A percentile compares a stretch with the other conserved stretches of the same genome.
Conservation (phyloP, 257 asterid species). For the Primulina tabacum region DNA sequence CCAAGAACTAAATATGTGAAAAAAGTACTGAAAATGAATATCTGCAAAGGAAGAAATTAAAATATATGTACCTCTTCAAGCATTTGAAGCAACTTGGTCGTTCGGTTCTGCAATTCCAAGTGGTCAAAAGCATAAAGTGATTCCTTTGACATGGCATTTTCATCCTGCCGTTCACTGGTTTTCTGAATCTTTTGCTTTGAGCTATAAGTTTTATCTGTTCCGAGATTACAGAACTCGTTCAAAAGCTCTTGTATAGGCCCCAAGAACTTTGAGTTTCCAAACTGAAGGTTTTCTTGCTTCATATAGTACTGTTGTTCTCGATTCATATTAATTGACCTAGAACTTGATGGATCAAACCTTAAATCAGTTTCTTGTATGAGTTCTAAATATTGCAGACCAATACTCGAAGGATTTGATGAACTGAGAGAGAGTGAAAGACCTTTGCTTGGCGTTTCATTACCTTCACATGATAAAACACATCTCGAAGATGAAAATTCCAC, state of each 20-base stretch:
- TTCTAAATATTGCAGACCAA: constrained; percentile 63
- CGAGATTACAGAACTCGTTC: constrained; percentile 68
- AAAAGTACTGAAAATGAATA: not conserved
- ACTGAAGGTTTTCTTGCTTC: constrained; percentile 31
- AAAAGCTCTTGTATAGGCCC: constrained; percentile 70
- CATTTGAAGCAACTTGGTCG: constrained; percentile 72
- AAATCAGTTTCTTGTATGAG: constrained; percentile 38
- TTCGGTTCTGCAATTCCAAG: constrained; percentile 69
- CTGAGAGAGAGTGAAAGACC: constrained; percentile 79
- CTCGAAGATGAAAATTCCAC: constrained; percentile 48
- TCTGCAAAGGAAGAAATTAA: too few relatives aligned
- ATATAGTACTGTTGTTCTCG: constrained; percentile 28
- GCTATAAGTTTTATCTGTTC: constrained; percentile 32
- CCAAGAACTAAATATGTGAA: not conserved
- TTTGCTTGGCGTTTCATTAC: constrained; percentile 77
- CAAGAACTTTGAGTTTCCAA: constrained; percentile 55
- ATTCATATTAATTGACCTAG: constrained; percentile 36
- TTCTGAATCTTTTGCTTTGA: constrained; percentile 37
- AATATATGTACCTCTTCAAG: constrained; percentile 61
- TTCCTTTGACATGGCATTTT: constrained; percentile 38
- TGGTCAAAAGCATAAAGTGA: constrained; percentile 61
- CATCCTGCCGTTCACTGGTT: constrained; percentile 30
- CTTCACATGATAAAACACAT: constrained; percentile 61
- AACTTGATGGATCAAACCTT: constrained; percentile 52
- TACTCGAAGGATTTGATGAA: constrained; percentile 55